phyloP scores from a whole-genome alignment of 2,329 filamentous ascomycete genomes.

The Basipetospora chlamydospora region DNA sequence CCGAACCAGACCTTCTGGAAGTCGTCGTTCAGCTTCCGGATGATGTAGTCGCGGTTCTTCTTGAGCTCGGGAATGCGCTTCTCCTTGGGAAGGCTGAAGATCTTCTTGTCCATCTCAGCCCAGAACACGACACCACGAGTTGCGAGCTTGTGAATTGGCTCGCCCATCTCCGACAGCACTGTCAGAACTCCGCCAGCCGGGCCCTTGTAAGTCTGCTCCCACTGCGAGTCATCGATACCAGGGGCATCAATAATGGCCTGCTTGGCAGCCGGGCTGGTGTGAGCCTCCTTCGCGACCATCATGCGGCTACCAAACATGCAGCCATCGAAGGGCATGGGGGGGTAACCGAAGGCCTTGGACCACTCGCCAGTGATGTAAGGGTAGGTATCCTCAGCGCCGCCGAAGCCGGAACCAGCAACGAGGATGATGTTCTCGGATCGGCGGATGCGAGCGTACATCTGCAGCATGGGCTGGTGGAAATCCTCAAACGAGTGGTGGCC shows the following conservation, averaged over 20 bases:
- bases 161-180: constrained; percentile 96
- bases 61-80: constrained; percentile 79
- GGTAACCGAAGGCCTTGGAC: constrained; percentile 77
- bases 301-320: constrained; percentile 82
- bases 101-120: constrained; percentile 98
- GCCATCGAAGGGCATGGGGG: constrained; percentile 88
- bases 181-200: constrained; percentile 88
- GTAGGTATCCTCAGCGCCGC: constrained; percentile 78
- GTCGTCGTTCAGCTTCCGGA: constrained; percentile 89
- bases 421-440: constrained; percentile 77
- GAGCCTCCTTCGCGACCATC: constrained; percentile 88
- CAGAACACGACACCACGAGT: constrained; percentile 93
- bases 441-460: constrained; percentile 82
- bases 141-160: constrained; percentile 97
- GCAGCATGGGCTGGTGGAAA: constrained; percentile 81
- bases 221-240: constrained; percentile 67
- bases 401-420: constrained; percentile 83
- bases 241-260: constrained; percentile 77
- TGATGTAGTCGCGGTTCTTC: constrained; percentile 81
- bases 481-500: constrained; percentile 93
- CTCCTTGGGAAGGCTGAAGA: constrained; percentile 90
- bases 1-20: constrained; percentile 98
- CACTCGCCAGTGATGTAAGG: constrained; percentile 82
- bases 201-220: constrained; percentile 90
- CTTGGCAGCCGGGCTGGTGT: constrained; percentile 78